A percentile compares a stretch with the other conserved stretches of the same genome.
These are phyloP conservation scores for Stephanodiscus triporus DNA, from an alignment of 108 stramenopile species.

Conservation along the genomic window DNA sequence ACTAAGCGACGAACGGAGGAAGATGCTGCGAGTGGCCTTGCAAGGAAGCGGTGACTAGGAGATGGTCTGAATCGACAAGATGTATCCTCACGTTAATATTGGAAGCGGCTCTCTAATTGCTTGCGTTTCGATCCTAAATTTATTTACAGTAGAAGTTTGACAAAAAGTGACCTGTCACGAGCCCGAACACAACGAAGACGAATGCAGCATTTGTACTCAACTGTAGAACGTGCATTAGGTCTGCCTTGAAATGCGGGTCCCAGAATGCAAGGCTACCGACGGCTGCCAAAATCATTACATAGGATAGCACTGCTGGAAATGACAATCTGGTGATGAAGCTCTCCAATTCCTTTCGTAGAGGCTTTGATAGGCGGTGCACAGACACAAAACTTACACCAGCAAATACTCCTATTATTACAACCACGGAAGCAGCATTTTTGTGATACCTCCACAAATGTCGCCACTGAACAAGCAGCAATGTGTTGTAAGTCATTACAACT, in stretches of 20 bases:
- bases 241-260: conserved; percentile 3
- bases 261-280: conserved; percentile 1
- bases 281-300: conserved; percentile 17
- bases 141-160: neutral
- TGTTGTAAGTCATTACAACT: conserved; percentile 1
- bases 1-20: conserved; percentile 33
- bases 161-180: conserved; percentile 11
- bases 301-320: conserved; percentile 4
- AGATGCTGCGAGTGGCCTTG: conserved; percentile 12
- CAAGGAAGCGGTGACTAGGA: neutral
- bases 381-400: neutral
- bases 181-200: conserved; percentile 14
- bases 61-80: too few relatives aligned
- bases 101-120: too few relatives aligned
- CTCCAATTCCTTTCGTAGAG: neutral
- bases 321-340: neutral
- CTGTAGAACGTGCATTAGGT: conserved; percentile 9
- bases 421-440: conserved; percentile 24
- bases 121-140: neutral
- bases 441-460: conserved; percentile 12
- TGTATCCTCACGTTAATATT: neutral
- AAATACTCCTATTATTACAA: conserved; percentile 8
- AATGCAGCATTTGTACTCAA: conserved; percentile 18
- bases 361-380: conserved; percentile 10
- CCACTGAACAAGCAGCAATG: conserved; percentile 12